phyloP scores from a whole-genome alignment of 768 basidiomycete genomes.

The Leccinum ochraceum region DNA sequence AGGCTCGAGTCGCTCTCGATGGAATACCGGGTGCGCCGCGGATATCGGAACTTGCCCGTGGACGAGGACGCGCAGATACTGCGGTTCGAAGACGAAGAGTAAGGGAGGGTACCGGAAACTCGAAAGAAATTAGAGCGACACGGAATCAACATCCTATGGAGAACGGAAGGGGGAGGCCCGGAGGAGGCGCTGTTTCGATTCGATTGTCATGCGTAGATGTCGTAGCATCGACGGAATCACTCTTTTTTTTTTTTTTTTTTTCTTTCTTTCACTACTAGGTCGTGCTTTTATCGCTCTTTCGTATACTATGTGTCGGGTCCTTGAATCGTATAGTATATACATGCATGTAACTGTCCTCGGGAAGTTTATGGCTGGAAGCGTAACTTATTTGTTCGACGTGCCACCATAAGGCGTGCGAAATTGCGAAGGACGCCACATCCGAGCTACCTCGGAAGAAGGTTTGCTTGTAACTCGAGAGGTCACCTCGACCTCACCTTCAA shows the following conservation, averaged over 20 bases:
- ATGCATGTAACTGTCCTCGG: background rate
- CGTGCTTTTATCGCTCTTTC: background rate
- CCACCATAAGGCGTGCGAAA: no score
- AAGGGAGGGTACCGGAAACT: conserved; percentile 1
- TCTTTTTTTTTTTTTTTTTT: background rate
- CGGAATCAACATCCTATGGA: background rate
- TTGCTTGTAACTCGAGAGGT: no score
- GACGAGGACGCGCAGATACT: conserved; percentile 90
- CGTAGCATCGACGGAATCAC: background rate
- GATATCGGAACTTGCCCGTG: conserved; percentile 76
- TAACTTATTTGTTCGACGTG: no score
- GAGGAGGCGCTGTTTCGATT: background rate
- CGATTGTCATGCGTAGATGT: background rate
- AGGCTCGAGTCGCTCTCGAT: conserved; percentile 40
- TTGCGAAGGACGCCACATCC: no score
- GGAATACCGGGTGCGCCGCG: conserved; percentile 52
- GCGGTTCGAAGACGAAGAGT: conserved; percentile 79
- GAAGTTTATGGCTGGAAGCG: no score
- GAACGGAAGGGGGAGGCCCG: background rate
- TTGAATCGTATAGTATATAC: background rate
- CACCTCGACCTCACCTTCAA: no score
- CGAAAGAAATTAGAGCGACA: background rate
- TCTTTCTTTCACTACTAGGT: background rate
- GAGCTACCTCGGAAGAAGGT: no score
- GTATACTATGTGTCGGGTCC: background rate